These are phyloP conservation scores for Zymoseptoria crescenta DNA, from an alignment of 2,329 filamentous ascomycete species.

Conservation along the genomic window DNA sequence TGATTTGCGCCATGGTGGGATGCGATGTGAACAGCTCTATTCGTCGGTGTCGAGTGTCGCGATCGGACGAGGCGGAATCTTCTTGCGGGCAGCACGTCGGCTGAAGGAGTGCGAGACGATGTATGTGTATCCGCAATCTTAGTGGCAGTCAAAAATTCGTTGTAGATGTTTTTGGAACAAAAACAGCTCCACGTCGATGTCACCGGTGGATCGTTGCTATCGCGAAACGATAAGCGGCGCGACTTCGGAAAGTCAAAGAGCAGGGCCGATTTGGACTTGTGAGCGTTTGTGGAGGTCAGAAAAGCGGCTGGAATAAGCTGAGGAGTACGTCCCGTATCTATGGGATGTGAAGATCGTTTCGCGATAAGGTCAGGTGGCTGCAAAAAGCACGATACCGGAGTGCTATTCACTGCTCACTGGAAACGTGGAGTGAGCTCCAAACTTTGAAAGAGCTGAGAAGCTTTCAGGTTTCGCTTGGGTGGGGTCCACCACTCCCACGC, in stretches of 20 bases:
- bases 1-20: slow-evolving; percentile 26
- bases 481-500: not conserved
- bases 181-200: not conserved
- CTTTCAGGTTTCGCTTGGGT: not conserved
- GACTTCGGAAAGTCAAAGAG: not conserved
- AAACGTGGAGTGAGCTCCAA: not conserved
- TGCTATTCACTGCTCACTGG: not conserved
- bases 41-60: not conserved
- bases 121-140: not conserved
- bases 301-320: not conserved
- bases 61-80: not conserved
- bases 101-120: not conserved
- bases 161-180: not conserved
- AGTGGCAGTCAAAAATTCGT: not conserved
- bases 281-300: not conserved
- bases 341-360: not conserved
- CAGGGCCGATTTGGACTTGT: not conserved
- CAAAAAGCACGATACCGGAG: not conserved
- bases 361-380: not conserved
- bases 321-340: not conserved
- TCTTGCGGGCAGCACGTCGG: not conserved
- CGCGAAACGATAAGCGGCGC: not conserved
- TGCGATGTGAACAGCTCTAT: not conserved
- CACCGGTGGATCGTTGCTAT: not conserved
- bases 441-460: too few relatives aligned